Evolutionary conservation across 495 filamentous ascomycete genomes (phyloP), one percentile per base, ranked within the genome.

Genomic region (Hypoxylon cercidicola): DNA sequence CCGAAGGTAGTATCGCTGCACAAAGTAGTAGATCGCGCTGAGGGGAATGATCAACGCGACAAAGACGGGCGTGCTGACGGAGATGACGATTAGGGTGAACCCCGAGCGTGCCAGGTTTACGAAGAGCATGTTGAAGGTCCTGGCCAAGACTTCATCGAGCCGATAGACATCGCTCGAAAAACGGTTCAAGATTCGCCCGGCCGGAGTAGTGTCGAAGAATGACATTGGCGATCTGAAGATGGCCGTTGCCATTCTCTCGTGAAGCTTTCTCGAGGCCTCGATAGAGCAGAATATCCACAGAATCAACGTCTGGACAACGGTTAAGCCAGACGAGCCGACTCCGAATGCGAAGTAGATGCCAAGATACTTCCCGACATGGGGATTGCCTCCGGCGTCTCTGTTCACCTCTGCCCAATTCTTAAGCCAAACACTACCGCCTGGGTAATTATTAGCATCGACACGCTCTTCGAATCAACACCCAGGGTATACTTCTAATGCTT

Each of bases 251-350:
- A 99, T 99, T 58, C 92, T 87, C 78, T 99, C 94, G 74, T 99
- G 96, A 23, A 99, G 84, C 77, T 98, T 98, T 16, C 93, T 86
- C 37, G 93, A 97, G 48, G 96, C 96, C 84, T 98, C 93, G 62
- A 99, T 97, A 2, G 96, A 97, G 78, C 96, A 99, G 79, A 97
- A 97, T 64, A 99, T 97, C 94, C 94, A 98, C 16, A 99, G 81
- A 59, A 99, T 93, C 55, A 99, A 79, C 23, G 94, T 97, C 78
- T 99, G 96, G 34, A 95, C 68, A 40, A 97, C 92, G 16, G 94
- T 93, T 64, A 99, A 80, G 28, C 83, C 83, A 21, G 96, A 89
- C 18, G 91, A 87, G n/a, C 96, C 96, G 45, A 98, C 75, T 28
- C 96, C 96, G 75, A 99, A 90, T 20, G 90, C 91, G 73, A 98